phyloP scores from a whole-genome alignment of 192 early-diverging fungal species.

The Coemansia sp. region DNA sequence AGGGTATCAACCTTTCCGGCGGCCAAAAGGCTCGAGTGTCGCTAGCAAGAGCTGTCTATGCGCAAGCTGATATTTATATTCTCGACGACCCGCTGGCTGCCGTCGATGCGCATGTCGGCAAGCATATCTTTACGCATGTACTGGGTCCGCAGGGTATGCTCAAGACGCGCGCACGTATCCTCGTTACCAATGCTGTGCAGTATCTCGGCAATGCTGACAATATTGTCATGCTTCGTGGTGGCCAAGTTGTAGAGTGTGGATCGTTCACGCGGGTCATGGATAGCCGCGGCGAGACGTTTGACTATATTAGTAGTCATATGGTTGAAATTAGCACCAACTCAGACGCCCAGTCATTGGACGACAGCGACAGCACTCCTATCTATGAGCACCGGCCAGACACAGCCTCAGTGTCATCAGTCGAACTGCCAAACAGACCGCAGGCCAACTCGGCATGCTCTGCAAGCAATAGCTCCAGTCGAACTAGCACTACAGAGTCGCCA shows the following conservation, averaged over 20 bases:
- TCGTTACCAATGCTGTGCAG: slow-evolving; percentile 66
- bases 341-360: not conserved
- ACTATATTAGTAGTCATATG: slow-evolving; percentile 16
- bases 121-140: slow-evolving; percentile 61
- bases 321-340: slow-evolving; percentile 27
- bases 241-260: slow-evolving; percentile 57
- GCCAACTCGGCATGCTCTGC: not conserved
- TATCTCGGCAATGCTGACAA: slow-evolving; percentile 54
- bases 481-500: not conserved
- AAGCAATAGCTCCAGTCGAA: not conserved
- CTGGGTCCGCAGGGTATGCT: slow-evolving; percentile 58
- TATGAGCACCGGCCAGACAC: not conserved
- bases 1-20: slow-evolving; percentile 67
- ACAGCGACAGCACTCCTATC: not conserved
- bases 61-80: slow-evolving; percentile 65
- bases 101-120: slow-evolving; percentile 59
- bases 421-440: not conserved
- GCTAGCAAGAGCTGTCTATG: slow-evolving; percentile 69
- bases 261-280: slow-evolving; percentile 55
- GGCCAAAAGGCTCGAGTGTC: slow-evolving; percentile 70
- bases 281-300: slow-evolving; percentile 42
- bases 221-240: slow-evolving; percentile 58
- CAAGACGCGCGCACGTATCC: slow-evolving; percentile 56
- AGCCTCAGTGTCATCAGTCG: not conserved
- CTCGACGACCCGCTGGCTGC: slow-evolving; percentile 79